Evolutionary conservation across 768 basidiomycete genomes (phyloP), one percentile per base, ranked within the genome.

Genomic region (Russula lepida): DNA sequence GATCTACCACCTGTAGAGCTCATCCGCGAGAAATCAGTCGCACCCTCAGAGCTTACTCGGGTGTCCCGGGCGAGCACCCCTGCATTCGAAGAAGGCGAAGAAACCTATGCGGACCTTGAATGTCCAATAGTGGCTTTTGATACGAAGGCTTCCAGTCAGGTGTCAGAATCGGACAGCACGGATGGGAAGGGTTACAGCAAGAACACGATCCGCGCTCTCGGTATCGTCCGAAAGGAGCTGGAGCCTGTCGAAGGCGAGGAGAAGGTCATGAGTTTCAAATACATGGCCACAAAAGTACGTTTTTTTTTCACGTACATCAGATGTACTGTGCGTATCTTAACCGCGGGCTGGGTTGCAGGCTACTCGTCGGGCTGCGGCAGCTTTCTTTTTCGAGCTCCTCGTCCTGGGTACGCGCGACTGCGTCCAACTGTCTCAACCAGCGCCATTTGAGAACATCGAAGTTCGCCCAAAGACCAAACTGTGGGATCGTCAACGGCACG

Each of bases 361-460:
- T 13, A 89, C 92, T 11, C 86, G 91, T 50, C 84, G 92, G 44
- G 97, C 94, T 13, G 93, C 95, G 1, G 84, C 95, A 1, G 86
- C 92, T 2, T 98, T 99, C 78, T 99, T 99, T 80, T 99, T 99
- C 71, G 97, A 99, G 73, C 74, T 98, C 35, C 85, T 99, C 30
- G 92, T 98, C 1, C 83, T 99, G 1, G 87, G 92, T 11, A 98
- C 95, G 4, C 86, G 91, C 35, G 95, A 98, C 71, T 93, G 89
- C 70, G 77, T 99, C 66, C 84, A 88, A 67, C 73, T 99, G 47
- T 74, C 83, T 7, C 97, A 99, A 71, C 68, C 71, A 6, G 77
- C 76, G 8, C 77, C 92, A 0, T 97, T 92, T 69, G 88, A 85
- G 63, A 92, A 95, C 72, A 97, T 98, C 59, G 82, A 88, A 68